phyloP scores from a whole-genome alignment of 2,329 filamentous ascomycete species.

The Esteya vermicola region DNA sequence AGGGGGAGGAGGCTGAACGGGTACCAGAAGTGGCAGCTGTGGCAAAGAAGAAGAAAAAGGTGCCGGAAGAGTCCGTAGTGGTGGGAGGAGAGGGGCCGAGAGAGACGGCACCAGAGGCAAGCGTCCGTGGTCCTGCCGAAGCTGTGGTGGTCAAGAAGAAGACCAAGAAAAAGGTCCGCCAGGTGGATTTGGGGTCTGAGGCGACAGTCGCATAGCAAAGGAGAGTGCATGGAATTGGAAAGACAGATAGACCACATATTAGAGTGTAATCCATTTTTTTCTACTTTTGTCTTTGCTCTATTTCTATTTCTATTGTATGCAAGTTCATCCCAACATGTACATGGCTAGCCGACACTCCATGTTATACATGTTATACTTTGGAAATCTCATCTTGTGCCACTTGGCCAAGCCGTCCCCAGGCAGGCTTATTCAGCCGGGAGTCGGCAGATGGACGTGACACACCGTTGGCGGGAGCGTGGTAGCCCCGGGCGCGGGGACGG shows the following conservation, averaged over 20 bases:
- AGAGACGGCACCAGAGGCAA: too few species aligned
- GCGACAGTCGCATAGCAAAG: background rate
- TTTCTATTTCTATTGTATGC: too few species aligned
- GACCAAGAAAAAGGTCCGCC: conserved; percentile 17
- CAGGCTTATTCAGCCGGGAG: conserved; percentile 48
- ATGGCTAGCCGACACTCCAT: too few species aligned
- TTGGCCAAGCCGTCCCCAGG: conserved; percentile 46
- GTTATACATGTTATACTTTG: too few species aligned
- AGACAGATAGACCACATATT: background rate
- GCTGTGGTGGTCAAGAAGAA: conserved; percentile 14
- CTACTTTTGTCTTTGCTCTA: too few species aligned
- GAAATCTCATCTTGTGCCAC: too few species aligned
- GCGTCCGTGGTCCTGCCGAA: background rate
- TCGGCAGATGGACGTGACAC: conserved; percentile 27
- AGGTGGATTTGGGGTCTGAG: conserved; percentile 11
- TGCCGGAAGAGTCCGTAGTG: conserved; percentile 25
- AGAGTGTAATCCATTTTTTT: too few species aligned
- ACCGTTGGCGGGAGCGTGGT: conserved; percentile 62
- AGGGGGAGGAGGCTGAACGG: too few species aligned
- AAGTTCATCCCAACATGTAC: too few species aligned
- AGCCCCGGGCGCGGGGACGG: conserved; percentile 67
- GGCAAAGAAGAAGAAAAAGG: conserved; percentile 27
- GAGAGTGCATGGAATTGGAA: background rate
- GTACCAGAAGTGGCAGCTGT: background rate
- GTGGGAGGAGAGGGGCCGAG: conserved; percentile 9